Evolutionary conservation across 176 grass and related monocot genomes (phyloP).

Genomic region (Areca catechu): DNA sequence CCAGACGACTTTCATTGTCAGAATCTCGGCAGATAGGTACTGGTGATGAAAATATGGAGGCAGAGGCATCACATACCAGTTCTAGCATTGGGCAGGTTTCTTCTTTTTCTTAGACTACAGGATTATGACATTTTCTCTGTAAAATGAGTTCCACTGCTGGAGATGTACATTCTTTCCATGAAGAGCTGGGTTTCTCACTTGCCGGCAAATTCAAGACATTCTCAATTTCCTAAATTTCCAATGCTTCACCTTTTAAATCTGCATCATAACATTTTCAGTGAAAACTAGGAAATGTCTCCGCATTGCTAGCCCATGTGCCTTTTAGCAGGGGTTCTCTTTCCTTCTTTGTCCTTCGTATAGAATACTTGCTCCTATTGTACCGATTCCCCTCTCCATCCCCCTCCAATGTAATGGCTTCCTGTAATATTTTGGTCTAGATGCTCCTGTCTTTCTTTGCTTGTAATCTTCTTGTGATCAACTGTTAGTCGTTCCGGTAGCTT

Average conservation of each 20-base stretch:
- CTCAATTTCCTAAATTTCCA: not conserved
- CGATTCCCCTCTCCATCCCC: too few relatives aligned
- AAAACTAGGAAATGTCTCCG: too few relatives aligned
- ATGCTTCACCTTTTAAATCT: conserved; percentile 32
- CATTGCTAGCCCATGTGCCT: too few relatives aligned
- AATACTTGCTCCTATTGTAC: too few relatives aligned
- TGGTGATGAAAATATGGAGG: conserved; percentile 55
- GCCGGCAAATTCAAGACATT: too few relatives aligned
- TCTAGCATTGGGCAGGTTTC: conserved; percentile 23
- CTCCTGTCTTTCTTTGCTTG: too few relatives aligned
- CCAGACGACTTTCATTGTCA: conserved; percentile 27
- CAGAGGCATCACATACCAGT: conserved; percentile 51
- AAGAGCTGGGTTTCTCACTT: not conserved
- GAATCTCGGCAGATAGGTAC: conserved; percentile 46
- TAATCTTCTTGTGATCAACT: too few relatives aligned
- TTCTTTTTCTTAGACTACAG: conserved; percentile 19
- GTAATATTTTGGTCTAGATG: too few relatives aligned
- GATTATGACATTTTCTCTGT: conserved; percentile 15
- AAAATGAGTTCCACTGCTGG: conserved; percentile 28
- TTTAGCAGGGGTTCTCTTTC: too few relatives aligned
- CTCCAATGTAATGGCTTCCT: too few relatives aligned
- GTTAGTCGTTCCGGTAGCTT: too few relatives aligned
- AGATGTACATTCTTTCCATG: conserved; percentile 26
- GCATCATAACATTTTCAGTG: conserved; percentile 7
- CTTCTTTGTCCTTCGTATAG: too few relatives aligned